phyloP scores from a whole-genome alignment of 768 basidiomycete species.

The button mushroom (Agaricus bisporus) region DNA sequence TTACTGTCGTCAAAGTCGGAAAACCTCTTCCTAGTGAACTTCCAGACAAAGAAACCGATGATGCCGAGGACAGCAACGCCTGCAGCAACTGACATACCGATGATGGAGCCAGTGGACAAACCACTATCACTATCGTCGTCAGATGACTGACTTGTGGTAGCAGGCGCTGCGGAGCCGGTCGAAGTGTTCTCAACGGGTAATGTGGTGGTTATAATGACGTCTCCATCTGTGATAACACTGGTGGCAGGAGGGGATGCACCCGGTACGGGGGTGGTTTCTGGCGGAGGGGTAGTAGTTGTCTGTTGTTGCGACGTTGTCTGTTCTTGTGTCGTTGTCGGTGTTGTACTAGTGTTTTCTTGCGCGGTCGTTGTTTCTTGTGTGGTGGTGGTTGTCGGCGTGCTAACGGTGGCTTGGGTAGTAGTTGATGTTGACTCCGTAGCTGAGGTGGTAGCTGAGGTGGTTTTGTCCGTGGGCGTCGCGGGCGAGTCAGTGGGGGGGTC shows the following conservation, averaged over 20 bases:
- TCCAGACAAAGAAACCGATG: conserved; percentile 77
- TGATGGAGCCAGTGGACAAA: conserved; percentile 65
- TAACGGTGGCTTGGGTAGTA: no score
- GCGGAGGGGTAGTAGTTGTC: not conserved
- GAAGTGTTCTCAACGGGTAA: conserved; percentile 13
- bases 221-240: conserved; percentile 13
- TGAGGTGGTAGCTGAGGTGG: no score
- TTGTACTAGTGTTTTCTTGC: no score
- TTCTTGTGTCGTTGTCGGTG: no score
- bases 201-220: conserved; percentile 20
- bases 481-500: no score
- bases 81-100: conserved; percentile 78
- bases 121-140: conserved; percentile 24
- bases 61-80: conserved; percentile 71
- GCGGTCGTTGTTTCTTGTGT: no score
- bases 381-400: no score
- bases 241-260: conserved; percentile 13
- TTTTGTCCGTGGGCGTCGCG: no score
- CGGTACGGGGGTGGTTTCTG: conserved; percentile 5
- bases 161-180: conserved; percentile 17
- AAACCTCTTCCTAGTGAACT: conserved; percentile 76
- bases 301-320: not conserved
- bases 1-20: conserved; percentile 73
- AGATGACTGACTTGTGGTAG: conserved; percentile 12
- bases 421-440: no score